A percentile compares a stretch with the other conserved stretches of the same genome.
Conservation (phyloP, 805 yeast species). For the Isabelozyma gotoi region DNA sequence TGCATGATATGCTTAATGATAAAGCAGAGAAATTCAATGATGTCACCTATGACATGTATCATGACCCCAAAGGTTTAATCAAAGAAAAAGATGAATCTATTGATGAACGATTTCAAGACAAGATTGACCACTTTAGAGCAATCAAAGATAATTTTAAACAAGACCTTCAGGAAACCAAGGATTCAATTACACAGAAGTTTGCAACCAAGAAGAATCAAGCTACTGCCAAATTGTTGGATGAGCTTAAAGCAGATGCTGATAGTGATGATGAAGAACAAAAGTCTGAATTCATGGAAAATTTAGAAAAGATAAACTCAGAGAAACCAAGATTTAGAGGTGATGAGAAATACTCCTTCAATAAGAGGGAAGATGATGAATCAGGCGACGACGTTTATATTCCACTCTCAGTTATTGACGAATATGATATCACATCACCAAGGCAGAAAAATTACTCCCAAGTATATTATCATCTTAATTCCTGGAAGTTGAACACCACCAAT, state of each 20-base stretch:
- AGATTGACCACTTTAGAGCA: background rate
- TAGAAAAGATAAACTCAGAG: background rate
- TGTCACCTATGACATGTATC: slow-evolving; percentile 17
- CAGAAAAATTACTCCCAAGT: background rate
- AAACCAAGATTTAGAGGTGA: too few species aligned
- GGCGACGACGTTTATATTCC: background rate
- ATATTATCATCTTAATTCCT: background rate
- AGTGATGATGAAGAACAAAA: background rate
- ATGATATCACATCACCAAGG: background rate
- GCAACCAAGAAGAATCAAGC: background rate
- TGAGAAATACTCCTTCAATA: background rate
- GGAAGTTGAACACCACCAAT: background rate
- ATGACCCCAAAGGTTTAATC: slow-evolving; percentile 17
- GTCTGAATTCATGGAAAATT: background rate
- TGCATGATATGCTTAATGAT: slow-evolving; percentile 13
- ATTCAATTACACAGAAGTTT: background rate
- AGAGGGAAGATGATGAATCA: background rate
- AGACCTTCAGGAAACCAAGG: background rate
- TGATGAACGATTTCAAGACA: slow-evolving; percentile 11
- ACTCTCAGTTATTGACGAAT: background rate
- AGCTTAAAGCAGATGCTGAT: background rate
- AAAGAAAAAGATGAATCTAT: slow-evolving; percentile 17
- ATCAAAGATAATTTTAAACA: background rate
- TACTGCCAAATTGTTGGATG: background rate
- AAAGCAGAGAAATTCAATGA: slow-evolving; percentile 14